Evolutionary conservation across 1,284 basidiomycete species (phyloP).

Genomic region (Ganoderma resinaceum): DNA sequence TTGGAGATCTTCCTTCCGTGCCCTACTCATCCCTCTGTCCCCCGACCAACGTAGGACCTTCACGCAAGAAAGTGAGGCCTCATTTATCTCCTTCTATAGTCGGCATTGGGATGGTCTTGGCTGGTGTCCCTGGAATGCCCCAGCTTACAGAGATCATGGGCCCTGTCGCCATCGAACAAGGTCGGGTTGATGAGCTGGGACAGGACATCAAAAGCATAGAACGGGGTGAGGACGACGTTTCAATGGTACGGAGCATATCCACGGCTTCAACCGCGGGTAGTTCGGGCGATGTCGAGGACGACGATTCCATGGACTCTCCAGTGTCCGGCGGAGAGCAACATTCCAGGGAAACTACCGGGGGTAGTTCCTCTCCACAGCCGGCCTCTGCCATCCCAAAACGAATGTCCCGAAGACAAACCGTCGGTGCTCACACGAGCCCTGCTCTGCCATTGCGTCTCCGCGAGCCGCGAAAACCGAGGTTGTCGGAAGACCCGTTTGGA

Average conservation of each 20-base stretch:
- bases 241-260: conserved; percentile 29
- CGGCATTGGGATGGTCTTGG: conserved; percentile 86
- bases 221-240: conserved; percentile 48
- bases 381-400: conserved; percentile 20
- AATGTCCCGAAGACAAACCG: conserved; percentile 51
- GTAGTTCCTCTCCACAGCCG: neutral
- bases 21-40: conserved; percentile 70
- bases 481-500: conserved; percentile 76
- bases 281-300: conserved; percentile 36
- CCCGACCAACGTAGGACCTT: conserved; percentile 54
- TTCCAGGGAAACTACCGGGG: neutral
- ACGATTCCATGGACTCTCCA: conserved; percentile 25
- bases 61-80: conserved; percentile 73
- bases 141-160: conserved; percentile 76
- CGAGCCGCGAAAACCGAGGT: conserved; percentile 55
- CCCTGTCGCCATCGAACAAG: conserved; percentile 90
- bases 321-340: conserved; percentile 11
- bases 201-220: conserved; percentile 57
- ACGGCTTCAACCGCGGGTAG: conserved; percentile 33
- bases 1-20: conserved; percentile 81
- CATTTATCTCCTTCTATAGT: conserved; percentile 81
- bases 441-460: conserved; percentile 68
- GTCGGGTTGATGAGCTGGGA: conserved; percentile 68
- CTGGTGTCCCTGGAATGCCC: conserved; percentile 83
- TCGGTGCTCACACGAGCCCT: conserved; percentile 75